Evolutionary conservation across 192 early-diverging fungal genomes (phyloP).

Genomic region (Coemansia sp.): DNA sequence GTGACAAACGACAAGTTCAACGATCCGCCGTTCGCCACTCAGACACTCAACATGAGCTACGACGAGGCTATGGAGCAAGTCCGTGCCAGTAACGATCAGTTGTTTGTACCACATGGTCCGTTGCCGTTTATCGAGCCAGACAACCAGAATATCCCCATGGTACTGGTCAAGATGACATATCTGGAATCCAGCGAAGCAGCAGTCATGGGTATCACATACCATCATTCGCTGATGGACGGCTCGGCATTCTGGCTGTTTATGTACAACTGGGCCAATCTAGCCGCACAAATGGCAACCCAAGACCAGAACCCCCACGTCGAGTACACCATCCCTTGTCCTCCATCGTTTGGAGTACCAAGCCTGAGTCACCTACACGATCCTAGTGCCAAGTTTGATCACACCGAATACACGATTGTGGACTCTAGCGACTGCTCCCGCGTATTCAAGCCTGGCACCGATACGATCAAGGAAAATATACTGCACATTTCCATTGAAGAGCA

Average conservation of each 20-base stretch:
- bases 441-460: conserved; percentile 22
- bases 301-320: background rate
- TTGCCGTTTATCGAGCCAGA: conserved; percentile 14
- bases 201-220: conserved; percentile 41
- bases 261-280: conserved; percentile 44
- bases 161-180: conserved; percentile 41
- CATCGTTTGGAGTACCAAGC: conserved; percentile 37
- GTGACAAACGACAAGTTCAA: conserved; percentile 31
- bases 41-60: conserved; percentile 27
- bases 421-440: conserved; percentile 18
- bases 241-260: conserved; percentile 49
- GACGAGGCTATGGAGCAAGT: conserved; percentile 16
- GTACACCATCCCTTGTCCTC: conserved; percentile 25
- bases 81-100: conserved; percentile 25
- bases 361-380: conserved; percentile 20
- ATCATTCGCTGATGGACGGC: conserved; percentile 52
- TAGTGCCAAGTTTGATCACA: conserved; percentile 20
- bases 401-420: conserved; percentile 35
- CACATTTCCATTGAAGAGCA: conserved; percentile 32
- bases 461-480: conserved; percentile 23
- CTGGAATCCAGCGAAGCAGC: conserved; percentile 21
- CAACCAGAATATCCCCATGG: conserved; percentile 32
- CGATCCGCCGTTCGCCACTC: conserved; percentile 37
- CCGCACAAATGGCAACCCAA: conserved; percentile 13
- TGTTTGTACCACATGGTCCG: conserved; percentile 32